Evolutionary conservation across 1,284 basidiomycete species (phyloP).

Genomic region (Tilletia caries): DNA sequence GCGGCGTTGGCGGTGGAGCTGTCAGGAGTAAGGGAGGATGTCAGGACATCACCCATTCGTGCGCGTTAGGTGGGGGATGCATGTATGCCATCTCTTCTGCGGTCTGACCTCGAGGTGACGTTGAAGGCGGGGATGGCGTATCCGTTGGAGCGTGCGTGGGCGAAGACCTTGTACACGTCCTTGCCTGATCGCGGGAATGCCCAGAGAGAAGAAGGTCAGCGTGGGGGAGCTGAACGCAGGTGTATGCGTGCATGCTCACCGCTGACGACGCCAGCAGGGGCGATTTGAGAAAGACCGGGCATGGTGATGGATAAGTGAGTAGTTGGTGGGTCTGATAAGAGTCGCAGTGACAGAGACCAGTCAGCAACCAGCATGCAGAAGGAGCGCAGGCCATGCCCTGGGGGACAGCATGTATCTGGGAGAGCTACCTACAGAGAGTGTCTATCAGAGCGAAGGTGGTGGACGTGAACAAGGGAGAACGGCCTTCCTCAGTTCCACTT

Average conservation of each 20-base stretch:
- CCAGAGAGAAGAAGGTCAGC: not conserved
- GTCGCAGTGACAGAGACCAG: too few relatives aligned
- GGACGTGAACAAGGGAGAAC: too few relatives aligned
- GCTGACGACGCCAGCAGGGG: constrained; percentile 51
- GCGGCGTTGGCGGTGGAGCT: constrained; percentile 41
- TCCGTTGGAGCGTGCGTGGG: constrained; percentile 50
- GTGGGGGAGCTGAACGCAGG: not conserved
- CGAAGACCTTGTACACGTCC: constrained; percentile 53
- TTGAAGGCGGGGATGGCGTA: constrained; percentile 54
- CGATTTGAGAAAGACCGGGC: constrained; percentile 37
- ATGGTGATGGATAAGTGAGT: not conserved
- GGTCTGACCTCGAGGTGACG: constrained; percentile 33
- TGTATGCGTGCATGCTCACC: too few relatives aligned
- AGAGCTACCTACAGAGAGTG: too few relatives aligned
- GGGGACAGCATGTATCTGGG: too few relatives aligned
- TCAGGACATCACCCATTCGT: not conserved
- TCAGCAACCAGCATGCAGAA: too few relatives aligned
- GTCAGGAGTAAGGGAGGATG: not conserved
- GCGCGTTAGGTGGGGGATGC: too few relatives aligned
- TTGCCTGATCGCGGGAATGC: too few relatives aligned
- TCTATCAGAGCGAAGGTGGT: too few relatives aligned
- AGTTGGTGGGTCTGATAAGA: not conserved
- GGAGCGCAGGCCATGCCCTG: too few relatives aligned
- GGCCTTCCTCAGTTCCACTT: too few relatives aligned
- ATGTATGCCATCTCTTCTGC: too few relatives aligned